Conservation (phyloP, 768 basidiomycete genomes). For the Neoboletus subvelutipes region DNA sequence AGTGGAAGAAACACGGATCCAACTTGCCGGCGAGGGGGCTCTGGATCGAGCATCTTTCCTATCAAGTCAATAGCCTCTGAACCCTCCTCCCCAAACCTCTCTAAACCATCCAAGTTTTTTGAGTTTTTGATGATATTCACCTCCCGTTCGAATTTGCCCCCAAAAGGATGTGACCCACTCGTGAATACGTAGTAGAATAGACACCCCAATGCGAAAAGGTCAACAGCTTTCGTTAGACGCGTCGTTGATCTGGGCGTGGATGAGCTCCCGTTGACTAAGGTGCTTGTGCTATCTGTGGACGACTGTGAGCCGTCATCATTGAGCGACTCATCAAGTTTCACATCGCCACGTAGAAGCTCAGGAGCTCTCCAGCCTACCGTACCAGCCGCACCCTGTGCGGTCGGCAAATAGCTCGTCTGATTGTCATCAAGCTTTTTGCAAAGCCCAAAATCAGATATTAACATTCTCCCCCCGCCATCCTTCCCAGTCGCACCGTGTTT, state of each 20-base stretch:
- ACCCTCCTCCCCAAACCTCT: slow-evolving; percentile 89
- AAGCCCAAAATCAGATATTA: slow-evolving; percentile 96
- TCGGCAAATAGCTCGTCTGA: slow-evolving; percentile 95
- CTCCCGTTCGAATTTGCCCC: slow-evolving; percentile 90
- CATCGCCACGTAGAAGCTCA: slow-evolving; percentile 91
- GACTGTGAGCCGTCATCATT: slow-evolving; percentile 64
- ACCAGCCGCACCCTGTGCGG: slow-evolving; percentile 86
- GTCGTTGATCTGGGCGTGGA: slow-evolving; percentile 40
- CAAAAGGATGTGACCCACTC: slow-evolving; percentile 90
- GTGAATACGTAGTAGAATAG: slow-evolving; percentile 92
- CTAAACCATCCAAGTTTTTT: slow-evolving; percentile 67
- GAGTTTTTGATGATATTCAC: slow-evolving; percentile 86
- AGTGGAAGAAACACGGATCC: background rate
- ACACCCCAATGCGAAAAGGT: slow-evolving; percentile 95
- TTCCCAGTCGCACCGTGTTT: slow-evolving; percentile 49
- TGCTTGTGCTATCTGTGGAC: slow-evolving; percentile 63
- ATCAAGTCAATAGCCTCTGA: slow-evolving; percentile 88
- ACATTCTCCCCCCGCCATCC: slow-evolving; percentile 65
- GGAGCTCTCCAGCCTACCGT: slow-evolving; percentile 98
- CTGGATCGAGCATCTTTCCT: slow-evolving; percentile 69
- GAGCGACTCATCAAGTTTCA: slow-evolving; percentile 82
- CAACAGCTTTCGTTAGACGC: slow-evolving; percentile 90
- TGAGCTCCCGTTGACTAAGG: slow-evolving; percentile 35
- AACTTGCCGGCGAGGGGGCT: slow-evolving; percentile 71
- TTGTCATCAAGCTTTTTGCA: slow-evolving; percentile 95